Evolutionary conservation across 257 asterid species (phyloP).

Genomic region (Paulownia fortunei): DNA sequence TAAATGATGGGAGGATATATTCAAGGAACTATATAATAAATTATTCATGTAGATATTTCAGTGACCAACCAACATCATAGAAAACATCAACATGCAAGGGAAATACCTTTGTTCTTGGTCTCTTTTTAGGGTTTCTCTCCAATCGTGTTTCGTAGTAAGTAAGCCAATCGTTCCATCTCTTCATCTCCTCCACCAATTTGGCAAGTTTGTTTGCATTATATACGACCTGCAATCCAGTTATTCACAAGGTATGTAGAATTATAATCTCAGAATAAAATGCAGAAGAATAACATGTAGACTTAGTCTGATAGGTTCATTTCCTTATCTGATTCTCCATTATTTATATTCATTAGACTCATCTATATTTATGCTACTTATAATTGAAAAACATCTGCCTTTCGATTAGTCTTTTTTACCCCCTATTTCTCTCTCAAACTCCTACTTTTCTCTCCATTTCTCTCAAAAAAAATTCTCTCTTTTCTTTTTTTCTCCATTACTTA

Average conservation of each 20-base stretch:
- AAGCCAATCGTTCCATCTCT: slow-evolving; percentile 67
- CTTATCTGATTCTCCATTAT: not conserved
- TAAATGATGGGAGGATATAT: not conserved
- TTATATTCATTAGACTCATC: not conserved
- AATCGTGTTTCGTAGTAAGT: slow-evolving; percentile 75
- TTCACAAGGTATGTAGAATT: slow-evolving; percentile 22
- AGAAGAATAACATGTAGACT: not conserved
- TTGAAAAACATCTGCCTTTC: not conserved
- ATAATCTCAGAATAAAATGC: slow-evolving; percentile 11
- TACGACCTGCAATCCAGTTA: slow-evolving; percentile 58
- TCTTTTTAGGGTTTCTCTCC: slow-evolving; percentile 67
- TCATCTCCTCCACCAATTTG: slow-evolving; percentile 64
- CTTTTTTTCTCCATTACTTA: not conserved
- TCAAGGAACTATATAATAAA: not conserved
- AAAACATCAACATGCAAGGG: slow-evolving; percentile 1
- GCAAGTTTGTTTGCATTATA: slow-evolving; percentile 75
- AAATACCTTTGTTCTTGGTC: slow-evolving; percentile 74
- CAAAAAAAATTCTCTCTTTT: too few relatives aligned
- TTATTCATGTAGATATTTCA: not conserved
- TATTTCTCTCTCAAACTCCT: not conserved
- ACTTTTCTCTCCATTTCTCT: too few relatives aligned
- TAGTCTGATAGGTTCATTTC: not conserved
- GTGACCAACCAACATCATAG: slow-evolving; percentile 1
- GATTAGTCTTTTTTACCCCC: too few relatives aligned
- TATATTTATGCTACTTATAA: too few relatives aligned